Percentiles rank a stretch among this genome's conserved stretches.
These are phyloP conservation scores for Raphanus sativus DNA, from an alignment of 345 rosid genomes.

Conservation along the genomic window DNA sequence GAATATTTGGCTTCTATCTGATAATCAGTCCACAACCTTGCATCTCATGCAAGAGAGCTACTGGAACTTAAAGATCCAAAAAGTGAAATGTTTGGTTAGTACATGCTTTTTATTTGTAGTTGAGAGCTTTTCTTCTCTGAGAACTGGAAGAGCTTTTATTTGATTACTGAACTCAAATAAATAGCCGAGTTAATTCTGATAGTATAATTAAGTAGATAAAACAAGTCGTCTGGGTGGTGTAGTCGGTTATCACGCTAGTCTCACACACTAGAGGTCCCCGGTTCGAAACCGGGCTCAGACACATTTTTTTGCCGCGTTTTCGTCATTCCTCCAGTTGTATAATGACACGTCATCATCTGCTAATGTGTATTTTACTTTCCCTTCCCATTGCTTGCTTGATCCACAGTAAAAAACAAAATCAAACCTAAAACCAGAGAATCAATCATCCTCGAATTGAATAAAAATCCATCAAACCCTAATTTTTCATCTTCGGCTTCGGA, in stretches of 20 bases:
- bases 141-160: too few relatives aligned
- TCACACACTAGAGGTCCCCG: constrained; percentile 78
- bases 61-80: too few relatives aligned
- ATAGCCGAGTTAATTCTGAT: too few relatives aligned
- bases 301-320: constrained; percentile 4
- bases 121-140: too few relatives aligned
- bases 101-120: too few relatives aligned
- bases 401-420: constrained; percentile 16
- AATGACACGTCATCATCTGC: constrained; percentile 6
- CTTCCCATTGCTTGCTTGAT: constrained; percentile 28
- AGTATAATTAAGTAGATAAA: too few relatives aligned
- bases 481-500: not conserved
- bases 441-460: constrained; percentile 18
- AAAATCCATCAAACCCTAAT: not conserved
- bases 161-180: too few relatives aligned
- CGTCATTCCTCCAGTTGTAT: not conserved
- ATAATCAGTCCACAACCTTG: too few relatives aligned
- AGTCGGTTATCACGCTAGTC: constrained; percentile 80
- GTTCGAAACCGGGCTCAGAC: constrained; percentile 72
- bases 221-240: constrained; percentile 58
- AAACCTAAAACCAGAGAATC: constrained; percentile 17
- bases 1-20: too few relatives aligned
- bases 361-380: not conserved
- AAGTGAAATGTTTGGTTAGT: too few relatives aligned
- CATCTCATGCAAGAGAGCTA: too few relatives aligned